Percentiles rank a stretch among this genome's conserved stretches.
These are phyloP conservation scores for Capsella bursapastoris DNA, from an alignment of 345 rosid genomes.

Conservation along the genomic window DNA sequence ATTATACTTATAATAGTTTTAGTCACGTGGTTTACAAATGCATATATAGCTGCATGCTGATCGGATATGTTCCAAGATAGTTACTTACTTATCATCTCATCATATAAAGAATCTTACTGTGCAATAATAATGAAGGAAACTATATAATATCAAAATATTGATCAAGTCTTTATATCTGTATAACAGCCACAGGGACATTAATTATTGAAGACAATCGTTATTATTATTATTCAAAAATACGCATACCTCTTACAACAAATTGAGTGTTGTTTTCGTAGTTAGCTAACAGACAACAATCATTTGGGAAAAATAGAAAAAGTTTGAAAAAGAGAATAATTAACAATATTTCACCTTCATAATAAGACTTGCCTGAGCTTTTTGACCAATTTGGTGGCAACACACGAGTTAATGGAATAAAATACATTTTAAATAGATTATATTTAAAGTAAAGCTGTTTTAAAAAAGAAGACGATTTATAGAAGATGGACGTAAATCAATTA, in stretches of 20 bases:
- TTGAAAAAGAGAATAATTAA: background rate
- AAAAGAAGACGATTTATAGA: conserved; percentile 5
- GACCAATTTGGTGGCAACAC: conserved; percentile 37
- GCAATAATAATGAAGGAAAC: background rate
- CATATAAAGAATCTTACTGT: background rate
- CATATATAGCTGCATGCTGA: background rate
- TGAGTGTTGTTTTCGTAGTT: background rate
- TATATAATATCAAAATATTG: no score
- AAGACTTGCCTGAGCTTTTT: conserved; percentile 43
- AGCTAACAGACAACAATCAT: background rate
- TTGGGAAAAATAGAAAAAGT: background rate
- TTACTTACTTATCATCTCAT: background rate
- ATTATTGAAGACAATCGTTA: no score
- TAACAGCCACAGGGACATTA: no score
- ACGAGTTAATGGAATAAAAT: conserved; percentile 32
- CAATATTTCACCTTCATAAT: conserved; percentile 11
- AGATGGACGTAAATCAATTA: conserved; percentile 1
- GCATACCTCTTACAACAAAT: background rate
- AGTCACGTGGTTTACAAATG: background rate
- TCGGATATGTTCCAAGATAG: background rate
- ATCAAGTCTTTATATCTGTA: no score
- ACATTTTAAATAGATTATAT: background rate
- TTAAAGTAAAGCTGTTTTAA: conserved; percentile 8
- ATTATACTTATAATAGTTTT: background rate
- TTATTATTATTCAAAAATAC: no score